Evolutionary conservation across 1,284 basidiomycete genomes (phyloP).

Genomic region (Tilletiaria anomala): DNA sequence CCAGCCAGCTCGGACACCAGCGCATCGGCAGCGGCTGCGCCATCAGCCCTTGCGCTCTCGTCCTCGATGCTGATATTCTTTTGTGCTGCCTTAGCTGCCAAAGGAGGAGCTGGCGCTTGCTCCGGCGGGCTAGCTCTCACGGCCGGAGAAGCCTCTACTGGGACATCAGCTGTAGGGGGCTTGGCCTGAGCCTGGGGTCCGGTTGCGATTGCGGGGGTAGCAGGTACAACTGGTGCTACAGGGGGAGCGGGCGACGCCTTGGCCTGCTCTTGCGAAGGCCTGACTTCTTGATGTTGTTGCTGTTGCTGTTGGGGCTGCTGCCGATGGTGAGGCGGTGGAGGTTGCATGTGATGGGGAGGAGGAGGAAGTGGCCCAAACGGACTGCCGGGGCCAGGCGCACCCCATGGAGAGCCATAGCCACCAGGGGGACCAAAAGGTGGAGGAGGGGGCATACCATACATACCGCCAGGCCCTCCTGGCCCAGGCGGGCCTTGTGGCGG

Average conservation of each 20-base stretch:
- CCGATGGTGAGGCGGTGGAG: neutral
- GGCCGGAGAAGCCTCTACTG: no score
- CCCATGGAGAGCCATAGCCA: no score
- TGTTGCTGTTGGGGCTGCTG: neutral
- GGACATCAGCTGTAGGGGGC: no score
- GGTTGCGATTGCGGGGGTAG: neutral
- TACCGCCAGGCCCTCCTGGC: conserved; percentile 1
- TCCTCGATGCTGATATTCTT: neutral
- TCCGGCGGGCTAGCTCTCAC: neutral
- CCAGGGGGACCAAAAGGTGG: no score
- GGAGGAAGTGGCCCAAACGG: neutral
- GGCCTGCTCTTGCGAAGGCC: no score
- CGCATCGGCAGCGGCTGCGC: neutral
- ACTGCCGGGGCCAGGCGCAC: no score
- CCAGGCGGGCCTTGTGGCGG: conserved; percentile 3
- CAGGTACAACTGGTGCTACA: neutral
- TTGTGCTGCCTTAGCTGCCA: neutral
- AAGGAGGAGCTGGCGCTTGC: neutral
- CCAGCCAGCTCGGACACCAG: neutral
- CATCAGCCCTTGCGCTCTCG: neutral
- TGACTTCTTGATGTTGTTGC: neutral
- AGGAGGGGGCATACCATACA: neutral
- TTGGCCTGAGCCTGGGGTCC: neutral
- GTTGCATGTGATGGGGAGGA: no score
- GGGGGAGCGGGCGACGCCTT: neutral